Base-by-base conservation (phyloP, 1,284 basidiomycete genomes). In the Cutaneotrichosporon mucoides region DNA sequence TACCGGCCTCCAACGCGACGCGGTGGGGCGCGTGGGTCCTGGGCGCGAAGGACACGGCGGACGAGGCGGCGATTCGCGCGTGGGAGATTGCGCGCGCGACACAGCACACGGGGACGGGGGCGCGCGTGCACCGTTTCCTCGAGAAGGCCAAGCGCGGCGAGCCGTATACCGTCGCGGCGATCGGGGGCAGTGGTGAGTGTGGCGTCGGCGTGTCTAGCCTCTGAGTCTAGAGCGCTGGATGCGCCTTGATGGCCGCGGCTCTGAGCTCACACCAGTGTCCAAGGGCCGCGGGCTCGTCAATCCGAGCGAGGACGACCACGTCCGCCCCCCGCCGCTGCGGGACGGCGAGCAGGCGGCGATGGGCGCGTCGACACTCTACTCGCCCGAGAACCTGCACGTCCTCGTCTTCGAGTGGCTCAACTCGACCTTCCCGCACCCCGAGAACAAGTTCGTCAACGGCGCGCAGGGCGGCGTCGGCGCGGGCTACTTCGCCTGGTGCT, bases 381-480 rank as follows among this genome's bases (percentile, higher is more conserved):
- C 73, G 10, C 71, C 67, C 3, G 69, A 76, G 48, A 77, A 77
- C 64, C 51, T 77, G 34, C 75, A 77, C 55, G 63, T 71, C 6
- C 66, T 70, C 51, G 70, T 77, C 12, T 77, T 76, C 55, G 66
- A 74, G 48, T 76, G 70, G 66, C 65, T 77, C 24, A 73, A 76
- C 57, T 49, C 54, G 13, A 72, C 71, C 2, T 77, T 76, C 49
- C 76, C 73, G 2, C 63, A 72, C 43, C 55, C 57, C 3, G 51
- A 60, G 12, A 74, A 76, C 57, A 50, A 62, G 35, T 72, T 66
- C 35, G 65, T 72, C n/a, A 79, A 79, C 51, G 77, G 76, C 35
- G 77, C 75, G 1, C 75, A 76, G 55, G 76, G 76, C 7, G 76
- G 73, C n/a, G 71, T 75, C 0, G 76, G 76, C 2, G 65, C 70